Base-by-base conservation (phyloP, 495 filamentous ascomycete species). In the Xylaria sp. region DNA sequence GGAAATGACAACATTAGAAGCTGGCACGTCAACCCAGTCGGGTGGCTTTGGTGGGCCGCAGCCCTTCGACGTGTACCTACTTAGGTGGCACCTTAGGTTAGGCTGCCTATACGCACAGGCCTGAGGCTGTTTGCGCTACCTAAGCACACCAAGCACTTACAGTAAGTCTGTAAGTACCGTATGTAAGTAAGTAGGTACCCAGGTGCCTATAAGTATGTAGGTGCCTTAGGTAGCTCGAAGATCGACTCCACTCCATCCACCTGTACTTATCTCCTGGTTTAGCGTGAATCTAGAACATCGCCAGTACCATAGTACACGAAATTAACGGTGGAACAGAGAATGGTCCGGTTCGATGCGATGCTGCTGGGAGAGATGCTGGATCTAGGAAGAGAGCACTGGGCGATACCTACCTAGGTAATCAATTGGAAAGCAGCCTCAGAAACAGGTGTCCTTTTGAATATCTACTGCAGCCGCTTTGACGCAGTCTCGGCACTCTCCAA, bases 1-100 rank as follows among this genome's bases (percentile, higher is more conserved):
- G 64, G 46, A 67, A 67, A 53, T 67, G 64, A 67, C 64, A 67
- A 55, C 64, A 67, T 66, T n/a, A 52, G 33, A 37, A 66, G 43
- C 44, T 66, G 44, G 44, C 62, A 31, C 43, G 31, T 14, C 29
- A 58, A 48, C 65, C 65, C 50, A 58, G 37, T 35, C 14, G 24
- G 35, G 15, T 68, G 65, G 64, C 65, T 58, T 58, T 17, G 50
- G 65, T 68, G 62, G 62, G 17, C 31, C 43, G 43, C 35, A 62
- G 59, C 33, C 43, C 57, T 59, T 35, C 33, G 8, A n/a, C 57
- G n/a, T n/a, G n/a, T n/a, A n/a, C n/a, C n/a, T n/a, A n/a, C n/a
- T n/a, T 59, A n/a, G 31, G 15, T 59, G 24, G 52, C 52, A 55
- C 26, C 24, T n/a, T 15, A 31, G 52, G 26, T 55, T 55, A 55